These are phyloP conservation scores for Aureobasidium sp. DNA, from an alignment of 2,329 filamentous ascomycete genomes.

Conservation along the genomic window DNA sequence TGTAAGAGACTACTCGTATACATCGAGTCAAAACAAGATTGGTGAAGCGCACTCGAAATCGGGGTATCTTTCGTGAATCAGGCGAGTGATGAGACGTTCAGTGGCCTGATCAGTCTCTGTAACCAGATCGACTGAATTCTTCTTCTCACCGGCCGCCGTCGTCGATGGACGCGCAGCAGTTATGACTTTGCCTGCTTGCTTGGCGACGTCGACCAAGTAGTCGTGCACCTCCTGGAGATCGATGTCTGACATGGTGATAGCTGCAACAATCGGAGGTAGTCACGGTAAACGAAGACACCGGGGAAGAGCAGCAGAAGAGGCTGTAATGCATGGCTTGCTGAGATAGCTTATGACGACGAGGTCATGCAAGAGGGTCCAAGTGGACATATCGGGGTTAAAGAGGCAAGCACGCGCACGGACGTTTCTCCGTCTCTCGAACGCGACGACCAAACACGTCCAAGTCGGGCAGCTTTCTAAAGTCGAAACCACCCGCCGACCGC, in stretches of 20 bases:
- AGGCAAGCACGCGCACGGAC: not conserved
- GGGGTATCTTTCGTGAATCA: slow-evolving; percentile 47
- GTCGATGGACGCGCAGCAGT: slow-evolving; percentile 38
- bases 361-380: not conserved
- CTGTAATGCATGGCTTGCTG: no score
- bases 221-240: slow-evolving; percentile 44
- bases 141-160: slow-evolving; percentile 38
- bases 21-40: not conserved
- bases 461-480: not conserved
- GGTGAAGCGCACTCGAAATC: slow-evolving; percentile 39
- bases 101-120: slow-evolving; percentile 58
- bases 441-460: slow-evolving; percentile 10
- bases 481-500: not conserved
- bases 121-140: slow-evolving; percentile 54
- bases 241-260: slow-evolving; percentile 17
- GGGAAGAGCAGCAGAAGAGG: not conserved
- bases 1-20: not conserved
- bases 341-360: not conserved
- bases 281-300: not conserved
- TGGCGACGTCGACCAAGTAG: slow-evolving; percentile 40
- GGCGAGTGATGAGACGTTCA: slow-evolving; percentile 49
- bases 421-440: not conserved
- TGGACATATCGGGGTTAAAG: not conserved
- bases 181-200: slow-evolving; percentile 41
- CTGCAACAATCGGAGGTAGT: not conserved